Base-by-base conservation (phyloP, 352 stramenopile genomes). In the Peronospora belbahrii region DNA sequence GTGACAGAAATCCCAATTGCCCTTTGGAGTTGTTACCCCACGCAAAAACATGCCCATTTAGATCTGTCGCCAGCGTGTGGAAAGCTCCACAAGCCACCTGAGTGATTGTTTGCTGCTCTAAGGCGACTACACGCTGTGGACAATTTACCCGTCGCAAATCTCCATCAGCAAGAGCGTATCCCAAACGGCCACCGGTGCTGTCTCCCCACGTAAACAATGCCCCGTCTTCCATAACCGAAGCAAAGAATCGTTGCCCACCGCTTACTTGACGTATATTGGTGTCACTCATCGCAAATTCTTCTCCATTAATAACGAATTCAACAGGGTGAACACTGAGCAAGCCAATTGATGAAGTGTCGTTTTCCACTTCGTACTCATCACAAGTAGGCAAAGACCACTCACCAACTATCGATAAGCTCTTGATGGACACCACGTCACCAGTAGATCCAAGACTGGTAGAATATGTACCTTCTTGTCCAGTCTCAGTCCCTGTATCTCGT, bases 1-100 rank as follows among this genome's bases (percentile, higher is more conserved):
- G 36, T 7, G 52, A 60, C 7, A 73, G 23, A 41, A 82, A 72
- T 7, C 70, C 70, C 8, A 85, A 41, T 25, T 83, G 74, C 1
- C 70, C 68, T 33, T 52, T 62, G 0, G 71, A 52, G 40, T 86
- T 84, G 32, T 62, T 76, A 17, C 79, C 79, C n/a, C 75, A 90
- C 2, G 71, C 65, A 46, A 72, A 87, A 5, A 90, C 72, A 44
- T 88, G 75, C 14, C 75, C 79, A 37, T 90, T 84, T 9, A 88
- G 19, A 46, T 90, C 75, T 1, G n/a, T n/a, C n/a, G n/a, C n/a
- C n/a, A 90, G 58, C 2, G 74, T 68, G 32, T 90, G 79, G 39
- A 85, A 90, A 8, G 64, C 69, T 27, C 79, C 79, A 18, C 79
- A 90, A 2, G 79, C 47, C 3, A 90, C 70, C 33, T 83, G 59